Evolutionary conservation across 371 early-diverging fungal genomes (phyloP).

Genomic region (Mortierella sp.): DNA sequence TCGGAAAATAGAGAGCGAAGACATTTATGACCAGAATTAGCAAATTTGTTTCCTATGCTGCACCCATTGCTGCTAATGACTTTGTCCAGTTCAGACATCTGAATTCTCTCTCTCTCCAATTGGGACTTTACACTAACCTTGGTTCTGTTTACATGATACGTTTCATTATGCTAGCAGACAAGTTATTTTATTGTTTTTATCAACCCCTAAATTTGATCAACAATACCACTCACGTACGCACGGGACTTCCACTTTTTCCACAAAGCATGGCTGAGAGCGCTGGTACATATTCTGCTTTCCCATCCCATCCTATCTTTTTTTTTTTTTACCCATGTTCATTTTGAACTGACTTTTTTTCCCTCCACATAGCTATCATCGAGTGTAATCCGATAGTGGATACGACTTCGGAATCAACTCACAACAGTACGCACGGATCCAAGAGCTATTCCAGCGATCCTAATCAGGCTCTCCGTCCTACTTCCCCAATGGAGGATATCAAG

Average conservation of each 20-base stretch:
- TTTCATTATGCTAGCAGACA: not conserved
- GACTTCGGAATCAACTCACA: conserved; percentile 18
- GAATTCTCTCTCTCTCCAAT: not conserved
- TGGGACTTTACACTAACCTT: not conserved
- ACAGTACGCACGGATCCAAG: conserved; percentile 10
- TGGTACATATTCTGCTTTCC: conserved; percentile 17
- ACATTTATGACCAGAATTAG: no score
- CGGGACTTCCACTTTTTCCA: not conserved
- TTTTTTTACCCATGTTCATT: not conserved
- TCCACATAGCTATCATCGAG: conserved; percentile 19
- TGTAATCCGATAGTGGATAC: conserved; percentile 32
- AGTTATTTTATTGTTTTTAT: not conserved
- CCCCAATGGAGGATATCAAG: conserved; percentile 49
- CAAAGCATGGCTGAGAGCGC: conserved; percentile 44
- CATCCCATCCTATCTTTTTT: not conserved
- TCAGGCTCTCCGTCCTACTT: conserved; percentile 21
- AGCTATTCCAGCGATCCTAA: conserved; percentile 8
- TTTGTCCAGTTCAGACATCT: not conserved
- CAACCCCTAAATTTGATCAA: conserved; percentile 3
- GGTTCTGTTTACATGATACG: not conserved
- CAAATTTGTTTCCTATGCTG: not conserved
- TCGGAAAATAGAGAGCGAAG: not conserved
- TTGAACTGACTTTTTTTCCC: not conserved
- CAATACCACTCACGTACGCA: not conserved
- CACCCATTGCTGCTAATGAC: not conserved